phyloP scores from a whole-genome alignment of 805 yeast genomes.

The Millerago galiae region DNA sequence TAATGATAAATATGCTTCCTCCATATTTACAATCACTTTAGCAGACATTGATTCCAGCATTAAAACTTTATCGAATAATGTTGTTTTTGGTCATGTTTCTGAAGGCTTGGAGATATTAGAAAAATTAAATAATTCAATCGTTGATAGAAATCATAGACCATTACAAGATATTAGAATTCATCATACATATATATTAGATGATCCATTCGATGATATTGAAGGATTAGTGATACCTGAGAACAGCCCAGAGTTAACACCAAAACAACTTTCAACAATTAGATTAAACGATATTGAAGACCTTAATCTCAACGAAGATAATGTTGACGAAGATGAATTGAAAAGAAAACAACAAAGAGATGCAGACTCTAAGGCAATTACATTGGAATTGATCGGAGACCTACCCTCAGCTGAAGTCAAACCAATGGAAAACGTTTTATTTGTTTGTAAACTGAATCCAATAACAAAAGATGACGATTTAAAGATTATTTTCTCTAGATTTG shows the following conservation, averaged over 20 bases:
- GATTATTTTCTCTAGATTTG: slow-evolving; percentile 57
- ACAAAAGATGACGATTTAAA: slow-evolving; percentile 52
- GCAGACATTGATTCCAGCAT: slow-evolving; percentile 21
- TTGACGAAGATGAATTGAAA: slow-evolving; percentile 24
- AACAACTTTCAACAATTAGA: slow-evolving; percentile 28
- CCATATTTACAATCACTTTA: slow-evolving; percentile 33
- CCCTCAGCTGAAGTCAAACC: slow-evolving; percentile 55
- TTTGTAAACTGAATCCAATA: slow-evolving; percentile 57
- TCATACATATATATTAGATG: slow-evolving; percentile 43
- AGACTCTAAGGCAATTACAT: slow-evolving; percentile 49
- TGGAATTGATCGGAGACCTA: slow-evolving; percentile 59
- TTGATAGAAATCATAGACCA: slow-evolving; percentile 37
- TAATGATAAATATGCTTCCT: slow-evolving; percentile 22
- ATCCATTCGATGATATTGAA: slow-evolving; percentile 41
- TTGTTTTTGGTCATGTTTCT: slow-evolving; percentile 43
- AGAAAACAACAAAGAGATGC: slow-evolving; percentile 30
- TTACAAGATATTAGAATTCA: slow-evolving; percentile 45
- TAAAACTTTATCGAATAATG: slow-evolving; percentile 9
- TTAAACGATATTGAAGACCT: slow-evolving; percentile 19
- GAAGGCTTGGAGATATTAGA: slow-evolving; percentile 46
- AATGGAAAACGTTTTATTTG: slow-evolving; percentile 53
- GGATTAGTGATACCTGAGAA: slow-evolving; percentile 18
- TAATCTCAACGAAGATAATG: slow-evolving; percentile 17
- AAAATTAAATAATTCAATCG: slow-evolving; percentile 32
- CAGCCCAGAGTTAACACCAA: slow-evolving; percentile 33